Evolutionary conservation across 371 early-diverging fungal genomes (phyloP).

Genomic region (Fennellomyces sp.): DNA sequence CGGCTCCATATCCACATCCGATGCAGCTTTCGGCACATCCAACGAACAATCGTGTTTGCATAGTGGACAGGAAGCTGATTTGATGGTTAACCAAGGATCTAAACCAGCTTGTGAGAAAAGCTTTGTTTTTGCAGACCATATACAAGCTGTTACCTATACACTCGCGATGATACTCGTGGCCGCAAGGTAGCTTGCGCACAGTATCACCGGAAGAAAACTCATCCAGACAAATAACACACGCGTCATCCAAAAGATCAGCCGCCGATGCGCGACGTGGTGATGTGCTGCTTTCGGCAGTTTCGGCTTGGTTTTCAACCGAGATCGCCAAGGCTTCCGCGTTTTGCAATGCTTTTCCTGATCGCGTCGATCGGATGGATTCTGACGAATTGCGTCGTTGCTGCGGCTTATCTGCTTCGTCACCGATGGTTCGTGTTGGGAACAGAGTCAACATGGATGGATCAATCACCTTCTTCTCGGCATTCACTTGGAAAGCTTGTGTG

Average conservation of each 20-base stretch:
- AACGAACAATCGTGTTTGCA: slow-evolving; percentile 58
- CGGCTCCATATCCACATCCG: not conserved
- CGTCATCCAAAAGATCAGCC: slow-evolving; percentile 24
- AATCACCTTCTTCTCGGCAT: slow-evolving; percentile 24
- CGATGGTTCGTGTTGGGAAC: slow-evolving; percentile 47
- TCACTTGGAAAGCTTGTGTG: slow-evolving; percentile 3
- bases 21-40: slow-evolving; percentile 21
- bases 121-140: slow-evolving; percentile 14
- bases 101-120: no score
- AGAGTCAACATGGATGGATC: slow-evolving; percentile 28
- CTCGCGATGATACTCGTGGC: slow-evolving; percentile 80
- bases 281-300: not conserved
- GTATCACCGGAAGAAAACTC: slow-evolving; percentile 66
- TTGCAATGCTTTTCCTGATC: slow-evolving; percentile 28
- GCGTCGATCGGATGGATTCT: slow-evolving; percentile 22
- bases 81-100: slow-evolving; percentile 62
- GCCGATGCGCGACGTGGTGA: not conserved
- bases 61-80: slow-evolving; percentile 57
- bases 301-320: not conserved
- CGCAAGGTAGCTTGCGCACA: slow-evolving; percentile 72
- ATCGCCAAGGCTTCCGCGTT: slow-evolving; percentile 30
- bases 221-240: slow-evolving; percentile 84
- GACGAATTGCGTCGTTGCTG: not conserved
- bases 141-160: slow-evolving; percentile 89
- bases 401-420: slow-evolving; percentile 6